These are phyloP conservation scores for Backusella macrospora DNA, from an alignment of 192 early-diverging fungal genomes.

Conservation along the genomic window DNA sequence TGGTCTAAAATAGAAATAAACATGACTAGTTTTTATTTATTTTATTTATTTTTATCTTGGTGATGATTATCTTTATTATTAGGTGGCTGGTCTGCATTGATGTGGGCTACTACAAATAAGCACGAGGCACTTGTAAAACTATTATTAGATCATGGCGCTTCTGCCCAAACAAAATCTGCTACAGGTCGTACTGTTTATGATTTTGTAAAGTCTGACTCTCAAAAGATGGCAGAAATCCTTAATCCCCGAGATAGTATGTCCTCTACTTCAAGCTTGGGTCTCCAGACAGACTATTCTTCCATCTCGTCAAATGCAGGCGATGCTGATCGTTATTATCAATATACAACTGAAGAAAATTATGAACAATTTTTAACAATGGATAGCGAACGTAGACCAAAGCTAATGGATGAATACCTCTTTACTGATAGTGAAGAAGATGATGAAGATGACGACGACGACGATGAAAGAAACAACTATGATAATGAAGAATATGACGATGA, in stretches of 20 bases:
- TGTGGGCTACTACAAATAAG: conserved; percentile 92
- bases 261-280: conserved; percentile 30
- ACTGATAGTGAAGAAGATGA: background rate
- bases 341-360: conserved; percentile 34
- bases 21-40: conserved; percentile 1
- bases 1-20: conserved; percentile 4
- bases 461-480: background rate
- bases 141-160: conserved; percentile 79
- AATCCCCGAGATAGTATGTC: conserved; percentile 39
- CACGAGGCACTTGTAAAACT: conserved; percentile 75
- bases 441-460: background rate
- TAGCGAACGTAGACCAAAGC: conserved; percentile 20
- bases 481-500: background rate
- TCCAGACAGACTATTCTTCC: conserved; percentile 28
- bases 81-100: conserved; percentile 88
- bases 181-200: conserved; percentile 80
- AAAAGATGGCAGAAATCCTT: conserved; percentile 52
- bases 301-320: conserved; percentile 33
- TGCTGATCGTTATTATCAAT: conserved; percentile 37
- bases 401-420: conserved; percentile 20
- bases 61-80: background rate
- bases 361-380: conserved; percentile 32
- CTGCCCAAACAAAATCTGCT: conserved; percentile 65
- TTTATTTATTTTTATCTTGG: conserved; percentile 1
- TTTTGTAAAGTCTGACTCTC: conserved; percentile 64